Evolutionary conservation across 2,329 filamentous ascomycete genomes (phyloP), one percentile per base, ranked within the genome.

Genomic region (Nemania bipapillata): DNA sequence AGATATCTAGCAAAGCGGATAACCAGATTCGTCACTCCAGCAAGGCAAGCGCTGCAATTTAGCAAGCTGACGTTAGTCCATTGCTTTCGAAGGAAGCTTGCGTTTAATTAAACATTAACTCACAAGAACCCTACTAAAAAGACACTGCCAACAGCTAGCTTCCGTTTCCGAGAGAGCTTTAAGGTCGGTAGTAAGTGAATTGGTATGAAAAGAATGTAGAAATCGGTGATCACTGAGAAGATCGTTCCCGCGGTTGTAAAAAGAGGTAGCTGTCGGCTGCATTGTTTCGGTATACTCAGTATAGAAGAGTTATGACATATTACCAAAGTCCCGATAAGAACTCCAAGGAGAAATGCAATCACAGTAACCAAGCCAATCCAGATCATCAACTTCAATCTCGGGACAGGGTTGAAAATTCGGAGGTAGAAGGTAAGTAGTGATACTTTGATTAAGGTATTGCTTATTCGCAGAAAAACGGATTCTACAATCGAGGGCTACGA

Each of bases 121-220:
- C n/a, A 70, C 68, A 65, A 24, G 5, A 60, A 49, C 30, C 69
- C 69, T 9, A 68, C 32, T 17, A 71, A 49, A 37, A 71, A 71
- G 24, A 71, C 57, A 30, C 62, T 8, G n/a, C 45, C 53, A 11
- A 71, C 53, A 12, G 62, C 66, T 6, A 57, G 49, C 53, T 71
- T 71, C 28, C 54, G 66, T 54, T 47, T 66, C 12, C 32, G 54
- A 8, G 69, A 69, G 28, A 71, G 62, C 20, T 63, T 58, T 22
- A 71, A 24, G 9, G 47, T 56, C 4, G 63, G 65, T 4, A 71
- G 7, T 30, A 69, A 35, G 24, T 71, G 63, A 9, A 71, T 20
- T 4, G 69, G 69, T 50, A 71, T 66, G 4, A 71, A 53, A 28
- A 70, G 42, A 20, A 71, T 66, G 52, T 71, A 71, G 35, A 71